Conservation (phyloP, 2,329 filamentous ascomycete species). For the Alternaria gansuensis region DNA sequence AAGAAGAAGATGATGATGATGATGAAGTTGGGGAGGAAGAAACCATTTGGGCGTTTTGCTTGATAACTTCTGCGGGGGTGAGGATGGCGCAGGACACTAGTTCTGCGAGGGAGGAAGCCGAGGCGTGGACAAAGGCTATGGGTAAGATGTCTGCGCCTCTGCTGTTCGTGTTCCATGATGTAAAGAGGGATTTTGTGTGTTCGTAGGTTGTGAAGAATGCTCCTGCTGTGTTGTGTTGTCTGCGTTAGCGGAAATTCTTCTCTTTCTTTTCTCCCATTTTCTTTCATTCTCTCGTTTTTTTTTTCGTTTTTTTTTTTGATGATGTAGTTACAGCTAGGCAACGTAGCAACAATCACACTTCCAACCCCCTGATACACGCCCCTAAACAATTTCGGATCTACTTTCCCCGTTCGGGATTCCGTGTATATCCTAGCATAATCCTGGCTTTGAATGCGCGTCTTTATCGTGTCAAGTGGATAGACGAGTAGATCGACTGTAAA, state of each 20-base stretch:
- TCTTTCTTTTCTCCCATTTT: background rate
- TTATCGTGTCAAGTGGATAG: constrained; percentile 89
- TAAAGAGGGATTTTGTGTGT: constrained; percentile 71
- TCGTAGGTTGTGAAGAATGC: constrained; percentile 94
- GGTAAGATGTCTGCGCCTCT: constrained; percentile 62
- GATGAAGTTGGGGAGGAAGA: constrained; percentile 34
- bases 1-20: constrained; percentile 38
- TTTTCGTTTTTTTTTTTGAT: background rate
- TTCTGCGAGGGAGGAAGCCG: constrained; percentile 79
- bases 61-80: constrained; percentile 88
- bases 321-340: constrained; percentile 74
- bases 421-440: constrained; percentile 75
- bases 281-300: background rate
- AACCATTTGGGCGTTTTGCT: constrained; percentile 93
- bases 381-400: constrained; percentile 68
- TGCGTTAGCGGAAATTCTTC: constrained; percentile 6
- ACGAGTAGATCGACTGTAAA: constrained; percentile 86
- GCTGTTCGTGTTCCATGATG: constrained; percentile 56
- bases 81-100: constrained; percentile 86
- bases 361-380: constrained; percentile 89
- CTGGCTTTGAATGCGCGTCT: constrained; percentile 83
- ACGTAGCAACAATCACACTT: constrained; percentile 82
- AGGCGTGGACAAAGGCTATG: constrained; percentile 73
- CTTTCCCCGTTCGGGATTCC: constrained; percentile 63
- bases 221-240: constrained; percentile 66